Evolutionary conservation across 257 asterid species (phyloP), one percentile per base, ranked within the genome.

Genomic region (Nicotiana tabacum): DNA sequence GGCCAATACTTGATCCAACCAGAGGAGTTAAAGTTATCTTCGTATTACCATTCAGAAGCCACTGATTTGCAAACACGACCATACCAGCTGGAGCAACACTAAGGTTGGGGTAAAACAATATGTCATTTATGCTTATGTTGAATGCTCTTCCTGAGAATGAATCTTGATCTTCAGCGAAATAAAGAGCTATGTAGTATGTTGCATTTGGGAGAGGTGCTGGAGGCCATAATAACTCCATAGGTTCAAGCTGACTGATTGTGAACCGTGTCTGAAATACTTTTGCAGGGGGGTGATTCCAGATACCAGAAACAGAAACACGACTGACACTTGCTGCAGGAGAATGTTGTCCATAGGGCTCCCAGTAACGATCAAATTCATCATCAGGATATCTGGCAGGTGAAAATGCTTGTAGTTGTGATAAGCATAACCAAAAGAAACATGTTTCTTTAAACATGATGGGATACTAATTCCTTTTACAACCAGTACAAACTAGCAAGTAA

Each of bases 251-350:
- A 83, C 81, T 81, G 55, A 30, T 88, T 29, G 87, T 77, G 77
- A 93, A 43, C 51, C 88, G 86, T 9, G 98, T 90, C 80, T 87
- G 92, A 64, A 96, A 96, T 37, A 96, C 91, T 84, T 83, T 90
- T 1, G 77, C 65, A 21, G 99, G 98, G 7, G 99, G 99, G 21
- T 88, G 83, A 88, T 94, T 96, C 99, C 99, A 96, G 87, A 96
- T 91, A 53, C 98, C 97, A 5, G 98, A 91, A 70, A 88, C 91
- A 3, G 90, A 85, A 29, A 93, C 91, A 80, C 86, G 85, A 62
- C 30, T 84, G 79, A 81, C 67, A 80, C 81, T 85, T 30, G 90
- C 82, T 53, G 87, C 82, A 60, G 90, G 85, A 77, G 89, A 88
- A 27, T 86, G 87, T 56, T 62, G 86, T 81, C 96, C 95, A 80